Conservation (phyloP, 345 rosid species). For the Arabidopsis arenosa region DNA sequence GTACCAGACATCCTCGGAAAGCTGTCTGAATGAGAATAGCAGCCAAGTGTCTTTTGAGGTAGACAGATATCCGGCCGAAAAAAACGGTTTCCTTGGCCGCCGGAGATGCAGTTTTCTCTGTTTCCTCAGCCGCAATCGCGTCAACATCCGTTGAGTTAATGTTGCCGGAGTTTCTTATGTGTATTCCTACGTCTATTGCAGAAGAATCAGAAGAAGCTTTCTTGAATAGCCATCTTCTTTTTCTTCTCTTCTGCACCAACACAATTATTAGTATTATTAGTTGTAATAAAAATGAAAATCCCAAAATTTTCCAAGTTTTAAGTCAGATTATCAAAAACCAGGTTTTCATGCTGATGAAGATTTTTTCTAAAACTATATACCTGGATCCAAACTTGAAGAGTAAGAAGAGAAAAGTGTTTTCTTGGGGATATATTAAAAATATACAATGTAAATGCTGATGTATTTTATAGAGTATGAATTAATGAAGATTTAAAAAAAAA, state of each 20-base stretch:
- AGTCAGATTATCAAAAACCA: background rate
- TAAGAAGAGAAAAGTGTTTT: background rate
- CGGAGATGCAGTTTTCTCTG: constrained; percentile 63
- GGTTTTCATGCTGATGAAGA: background rate
- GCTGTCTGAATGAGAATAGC: constrained; percentile 76
- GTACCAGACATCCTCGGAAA: constrained; percentile 88
- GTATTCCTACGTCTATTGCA: constrained; percentile 16
- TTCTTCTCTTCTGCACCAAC: constrained; percentile 67
- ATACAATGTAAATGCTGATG: background rate
- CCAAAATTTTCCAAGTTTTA: background rate
- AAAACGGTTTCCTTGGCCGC: constrained; percentile 65
- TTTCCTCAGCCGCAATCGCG: constrained; percentile 39
- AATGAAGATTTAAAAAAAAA: background rate
- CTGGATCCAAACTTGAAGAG: background rate
- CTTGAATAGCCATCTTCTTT: constrained; percentile 71
- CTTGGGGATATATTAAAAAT: background rate
- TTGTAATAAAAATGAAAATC: background rate
- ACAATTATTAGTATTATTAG: background rate
- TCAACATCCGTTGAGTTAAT: background rate
- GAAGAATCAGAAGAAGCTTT: constrained; percentile 53
- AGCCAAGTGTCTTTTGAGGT: constrained; percentile 60
- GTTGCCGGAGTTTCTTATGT: background rate
- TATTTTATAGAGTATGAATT: background rate
- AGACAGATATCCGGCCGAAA: constrained; percentile 53
- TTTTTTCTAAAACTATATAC: background rate